Base-by-base conservation (phyloP, 106 monocot species). In the Hemerocallis citrina region DNA sequence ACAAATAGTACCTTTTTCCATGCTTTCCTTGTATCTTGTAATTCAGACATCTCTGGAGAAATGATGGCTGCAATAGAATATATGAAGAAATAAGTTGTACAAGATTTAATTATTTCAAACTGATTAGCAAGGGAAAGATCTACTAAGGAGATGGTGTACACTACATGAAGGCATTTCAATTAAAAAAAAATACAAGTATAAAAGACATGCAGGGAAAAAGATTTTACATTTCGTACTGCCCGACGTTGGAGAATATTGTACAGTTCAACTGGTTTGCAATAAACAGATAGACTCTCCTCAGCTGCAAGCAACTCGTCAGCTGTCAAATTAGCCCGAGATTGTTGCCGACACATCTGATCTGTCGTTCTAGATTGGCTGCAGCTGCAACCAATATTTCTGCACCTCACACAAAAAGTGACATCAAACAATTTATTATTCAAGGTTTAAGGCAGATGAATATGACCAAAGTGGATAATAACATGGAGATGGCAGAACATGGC, bases 181-280 rank as follows among this genome's bases (percentile, higher is more conserved):
- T n/a, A n/a, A n/a, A n/a, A n/a, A n/a, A n/a, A n/a, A n/a, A n/a
- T n/a, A n/a, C n/a, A n/a, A 31, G 54, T 6, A 30, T n/a, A 59
- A 50, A 27, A 50, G n/a, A n/a, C n/a, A n/a, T n/a, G n/a, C n/a
- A n/a, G n/a, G 11, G 15, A 20, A 20, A 55, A 16, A 44, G 43
- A 42, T 30, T 63, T 75, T 82, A 96, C 96, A 74, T 91, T 96
- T 69, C 68, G 73, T 54, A 77, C 61, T 20, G 90, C 65, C 24
- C 96, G 83, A 1, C 96, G 84, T 45, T 84, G 91, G 72, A 96
- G 81, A 50, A 96, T 96, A 69, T 96, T 96, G 59, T 96, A 96
- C 5, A 96, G 70, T 59, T 96, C 96, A 65, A 91, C 90, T 7
- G 96, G 96, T 72, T 91, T 96, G 68, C 91, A 91, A 50, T 96